These are phyloP conservation scores for Rubia tinctorum DNA, from an alignment of 305 asterid genomes.

Conservation along the genomic window DNA sequence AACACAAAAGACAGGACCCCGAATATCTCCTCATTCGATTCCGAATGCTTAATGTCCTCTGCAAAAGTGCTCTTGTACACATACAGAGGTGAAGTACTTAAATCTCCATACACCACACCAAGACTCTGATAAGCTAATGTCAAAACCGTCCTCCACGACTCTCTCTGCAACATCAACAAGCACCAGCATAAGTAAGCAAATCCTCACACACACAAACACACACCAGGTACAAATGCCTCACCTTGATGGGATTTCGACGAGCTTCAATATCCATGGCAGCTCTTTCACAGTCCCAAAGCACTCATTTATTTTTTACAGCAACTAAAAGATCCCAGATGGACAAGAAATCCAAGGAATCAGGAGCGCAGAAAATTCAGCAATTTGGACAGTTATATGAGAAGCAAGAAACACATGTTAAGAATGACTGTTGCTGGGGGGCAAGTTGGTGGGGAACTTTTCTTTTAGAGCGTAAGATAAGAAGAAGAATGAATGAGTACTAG, in stretches of 20 bases:
- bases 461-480: constrained; percentile 29
- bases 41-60: constrained; percentile 89
- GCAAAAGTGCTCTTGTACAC: constrained; percentile 93
- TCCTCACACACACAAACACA: constrained; percentile 2
- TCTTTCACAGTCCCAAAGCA: constrained; percentile 38
- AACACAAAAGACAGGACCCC: constrained; percentile 81
- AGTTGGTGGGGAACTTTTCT: constrained; percentile 36
- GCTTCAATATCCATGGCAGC: constrained; percentile 77
- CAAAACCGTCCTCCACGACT: constrained; percentile 78
- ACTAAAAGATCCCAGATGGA: constrained; percentile 22
- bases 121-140: constrained; percentile 82
- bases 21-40: constrained; percentile 71
- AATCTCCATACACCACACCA: constrained; percentile 94
- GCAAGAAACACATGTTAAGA: constrained; percentile 33
- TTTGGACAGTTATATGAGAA: constrained; percentile 19
- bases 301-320: constrained; percentile 28
- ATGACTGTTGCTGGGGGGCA: constrained; percentile 22
- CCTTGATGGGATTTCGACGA: constrained; percentile 54
- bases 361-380: constrained; percentile 9
- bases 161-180: constrained; percentile 40
- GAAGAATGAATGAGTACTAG: neutral
- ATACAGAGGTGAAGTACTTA: constrained; percentile 85
- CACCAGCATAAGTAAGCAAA: neutral
- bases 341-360: constrained; percentile 13
- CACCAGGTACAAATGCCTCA: constrained; percentile 23